Evolutionary conservation across 352 stramenopile genomes (phyloP).

Genomic region (Phytophthora megakarya): DNA sequence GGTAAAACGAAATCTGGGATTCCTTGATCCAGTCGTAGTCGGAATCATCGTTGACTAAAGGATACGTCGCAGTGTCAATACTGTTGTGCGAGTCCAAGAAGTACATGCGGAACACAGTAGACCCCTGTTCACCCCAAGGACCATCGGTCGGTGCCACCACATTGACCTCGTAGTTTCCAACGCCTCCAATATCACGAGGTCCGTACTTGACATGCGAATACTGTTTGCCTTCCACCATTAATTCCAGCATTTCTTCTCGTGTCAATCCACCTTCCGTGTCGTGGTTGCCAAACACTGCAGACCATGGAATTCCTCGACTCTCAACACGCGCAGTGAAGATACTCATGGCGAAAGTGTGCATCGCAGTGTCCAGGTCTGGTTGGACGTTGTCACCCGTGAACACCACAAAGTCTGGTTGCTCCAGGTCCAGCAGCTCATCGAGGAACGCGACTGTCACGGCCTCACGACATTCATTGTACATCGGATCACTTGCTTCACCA

Average conservation of each 20-base stretch:
- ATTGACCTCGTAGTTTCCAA: conserved; percentile 70
- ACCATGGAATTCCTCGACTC: conserved; percentile 52
- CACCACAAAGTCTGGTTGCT: conserved; percentile 70
- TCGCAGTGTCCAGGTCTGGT: conserved; percentile 18
- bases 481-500: conserved; percentile 21
- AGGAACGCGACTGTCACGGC: conserved; percentile 55
- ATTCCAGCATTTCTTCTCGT: conserved; percentile 46
- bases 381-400: conserved; percentile 73
- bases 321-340: conserved; percentile 45
- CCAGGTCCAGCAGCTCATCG: conserved; percentile 56
- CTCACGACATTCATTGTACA: conserved; percentile 50
- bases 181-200: conserved; percentile 48
- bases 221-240: conserved; percentile 39
- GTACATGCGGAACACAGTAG: conserved; percentile 68
- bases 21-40: conserved; percentile 58
- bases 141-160: conserved; percentile 46
- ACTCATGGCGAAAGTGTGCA: conserved; percentile 41
- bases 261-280: conserved; percentile 54
- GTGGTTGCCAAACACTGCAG: conserved; percentile 71
- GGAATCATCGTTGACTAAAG: conserved; percentile 29
- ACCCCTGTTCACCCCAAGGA: conserved; percentile 38
- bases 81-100: conserved; percentile 62
- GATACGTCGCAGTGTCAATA: conserved; percentile 37
- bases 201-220: conserved; percentile 58
- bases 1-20: conserved; percentile 51